phyloP scores from a whole-genome alignment of 257 asterid genomes.

The Capsicum chinense region DNA sequence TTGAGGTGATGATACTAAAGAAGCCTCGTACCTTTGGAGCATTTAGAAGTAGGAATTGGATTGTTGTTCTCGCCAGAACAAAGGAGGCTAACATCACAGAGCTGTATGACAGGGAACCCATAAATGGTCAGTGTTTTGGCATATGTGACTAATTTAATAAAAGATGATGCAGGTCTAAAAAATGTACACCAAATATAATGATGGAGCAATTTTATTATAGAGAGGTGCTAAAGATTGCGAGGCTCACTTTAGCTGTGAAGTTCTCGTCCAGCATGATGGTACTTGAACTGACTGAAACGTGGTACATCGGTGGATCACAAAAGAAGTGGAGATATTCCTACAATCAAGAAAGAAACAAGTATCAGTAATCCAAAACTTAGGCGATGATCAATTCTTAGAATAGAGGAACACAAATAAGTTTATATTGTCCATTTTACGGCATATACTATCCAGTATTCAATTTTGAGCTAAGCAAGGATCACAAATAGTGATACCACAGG shows the following conservation, averaged over 20 bases:
- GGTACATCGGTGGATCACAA: constrained; percentile 85
- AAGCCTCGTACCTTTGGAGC: constrained; percentile 53
- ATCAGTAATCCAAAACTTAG: not conserved
- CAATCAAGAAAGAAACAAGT: constrained; percentile 33
- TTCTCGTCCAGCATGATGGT: constrained; percentile 87
- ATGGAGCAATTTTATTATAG: constrained; percentile 7
- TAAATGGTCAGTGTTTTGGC: not conserved
- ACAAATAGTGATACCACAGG: too few relatives aligned
- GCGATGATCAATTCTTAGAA: not conserved
- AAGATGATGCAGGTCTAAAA: not conserved
- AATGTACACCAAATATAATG: not conserved
- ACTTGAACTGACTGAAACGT: constrained; percentile 72
- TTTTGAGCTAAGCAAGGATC: too few relatives aligned
- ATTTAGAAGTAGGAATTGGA: constrained; percentile 40
- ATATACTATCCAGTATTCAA: too few relatives aligned
- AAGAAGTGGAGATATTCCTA: constrained; percentile 92
- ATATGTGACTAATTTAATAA: too few relatives aligned
- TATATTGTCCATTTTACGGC: not conserved
- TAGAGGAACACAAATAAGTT: not conserved
- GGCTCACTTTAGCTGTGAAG: constrained; percentile 69
- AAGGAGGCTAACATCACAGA: constrained; percentile 66
- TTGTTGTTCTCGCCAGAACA: constrained; percentile 37
- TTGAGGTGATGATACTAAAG: constrained; percentile 12
- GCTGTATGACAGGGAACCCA: constrained; percentile 49
- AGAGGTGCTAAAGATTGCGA: not conserved